These are phyloP conservation scores for Coemansia javaensis DNA, from an alignment of 192 early-diverging fungal genomes.

Conservation along the genomic window DNA sequence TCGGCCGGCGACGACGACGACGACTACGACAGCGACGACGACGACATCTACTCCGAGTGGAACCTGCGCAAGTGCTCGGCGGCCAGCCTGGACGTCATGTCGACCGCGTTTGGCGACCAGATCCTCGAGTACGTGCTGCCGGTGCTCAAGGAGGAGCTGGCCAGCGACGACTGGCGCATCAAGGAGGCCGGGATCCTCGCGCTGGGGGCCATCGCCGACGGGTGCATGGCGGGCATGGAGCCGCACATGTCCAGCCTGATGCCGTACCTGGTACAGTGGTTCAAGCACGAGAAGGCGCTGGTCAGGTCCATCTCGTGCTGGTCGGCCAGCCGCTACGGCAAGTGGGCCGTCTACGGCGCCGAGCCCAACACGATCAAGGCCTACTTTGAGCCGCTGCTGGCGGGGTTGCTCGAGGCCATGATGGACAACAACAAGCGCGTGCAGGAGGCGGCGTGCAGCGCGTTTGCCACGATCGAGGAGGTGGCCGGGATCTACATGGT, in stretches of 20 bases:
- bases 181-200: constrained; percentile 95
- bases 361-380: constrained; percentile 55
- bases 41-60: constrained; percentile 91
- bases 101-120: constrained; percentile 81
- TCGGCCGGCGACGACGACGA: constrained; percentile 63
- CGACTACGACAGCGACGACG: constrained; percentile 77
- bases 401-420: constrained; percentile 68
- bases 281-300: constrained; percentile 81
- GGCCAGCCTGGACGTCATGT: constrained; percentile 90
- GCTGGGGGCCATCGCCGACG: constrained; percentile 96
- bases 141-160: constrained; percentile 74
- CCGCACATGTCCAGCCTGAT: constrained; percentile 82
- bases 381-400: constrained; percentile 84
- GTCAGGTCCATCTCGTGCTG: constrained; percentile 98
- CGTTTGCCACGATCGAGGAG: constrained; percentile 94
- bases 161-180: constrained; percentile 81
- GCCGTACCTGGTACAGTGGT: constrained; percentile 75
- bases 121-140: constrained; percentile 84
- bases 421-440: constrained; percentile 97
- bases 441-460: constrained; percentile 95
- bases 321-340: constrained; percentile 91
- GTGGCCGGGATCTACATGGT: constrained; percentile 75
- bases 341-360: constrained; percentile 65
- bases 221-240: constrained; percentile 85
- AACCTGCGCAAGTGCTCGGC: constrained; percentile 98